phyloP scores from a whole-genome alignment of 257 asterid species.

The Striga asiatica region DNA sequence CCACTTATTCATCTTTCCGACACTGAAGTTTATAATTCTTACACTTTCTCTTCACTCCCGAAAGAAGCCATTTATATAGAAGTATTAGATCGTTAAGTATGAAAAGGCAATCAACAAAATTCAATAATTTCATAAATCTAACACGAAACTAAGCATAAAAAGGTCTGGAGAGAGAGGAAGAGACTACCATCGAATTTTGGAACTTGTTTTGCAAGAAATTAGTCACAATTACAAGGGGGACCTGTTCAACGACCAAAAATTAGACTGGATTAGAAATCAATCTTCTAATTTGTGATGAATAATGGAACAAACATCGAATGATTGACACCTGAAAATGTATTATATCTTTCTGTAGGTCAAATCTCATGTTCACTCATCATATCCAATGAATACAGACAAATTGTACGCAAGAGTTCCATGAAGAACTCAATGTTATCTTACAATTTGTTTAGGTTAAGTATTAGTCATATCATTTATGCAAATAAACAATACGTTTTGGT shows the following conservation, averaged over 20 bases:
- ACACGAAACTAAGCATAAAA: slow-evolving; percentile 5
- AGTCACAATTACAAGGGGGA: slow-evolving; percentile 82
- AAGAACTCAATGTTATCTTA: background rate
- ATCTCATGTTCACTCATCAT: background rate
- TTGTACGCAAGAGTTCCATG: background rate
- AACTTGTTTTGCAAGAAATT: slow-evolving; percentile 75
- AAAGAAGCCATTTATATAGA: background rate
- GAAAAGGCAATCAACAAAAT: background rate
- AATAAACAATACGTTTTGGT: background rate
- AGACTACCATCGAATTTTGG: slow-evolving; percentile 80
- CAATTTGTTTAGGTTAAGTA: background rate
- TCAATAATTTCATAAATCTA: background rate
- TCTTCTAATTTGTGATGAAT: background rate
- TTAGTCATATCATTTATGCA: background rate
- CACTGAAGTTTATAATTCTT: background rate
- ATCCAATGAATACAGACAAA: background rate
- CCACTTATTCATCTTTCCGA: background rate
- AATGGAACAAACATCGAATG: background rate
- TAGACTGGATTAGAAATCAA: slow-evolving; percentile 9
- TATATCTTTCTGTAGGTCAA: background rate
- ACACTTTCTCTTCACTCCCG: background rate
- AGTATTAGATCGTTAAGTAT: background rate
- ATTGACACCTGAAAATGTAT: background rate
- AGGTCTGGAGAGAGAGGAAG: background rate
- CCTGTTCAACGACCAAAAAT: slow-evolving; percentile 34